These are phyloP conservation scores for Cyclotella choctawhatcheeana DNA, from an alignment of 108 stramenopile genomes.

Conservation along the genomic window DNA sequence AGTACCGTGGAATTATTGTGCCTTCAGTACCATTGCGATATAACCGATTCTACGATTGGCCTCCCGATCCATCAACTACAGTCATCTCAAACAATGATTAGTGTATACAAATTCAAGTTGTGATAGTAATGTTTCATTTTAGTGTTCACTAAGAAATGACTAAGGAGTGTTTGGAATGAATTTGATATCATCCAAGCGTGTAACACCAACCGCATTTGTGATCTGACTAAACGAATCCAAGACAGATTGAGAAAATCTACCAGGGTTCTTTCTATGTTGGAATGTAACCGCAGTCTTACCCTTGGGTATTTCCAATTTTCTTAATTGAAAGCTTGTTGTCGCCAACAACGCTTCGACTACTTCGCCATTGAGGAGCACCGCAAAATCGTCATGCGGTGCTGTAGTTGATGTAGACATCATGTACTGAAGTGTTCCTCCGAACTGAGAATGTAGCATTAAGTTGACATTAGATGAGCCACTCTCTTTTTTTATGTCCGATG, in stretches of 20 bases:
- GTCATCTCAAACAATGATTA: slow-evolving; percentile 6
- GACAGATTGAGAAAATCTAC: slow-evolving; percentile 15
- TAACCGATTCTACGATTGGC: slow-evolving; percentile 74
- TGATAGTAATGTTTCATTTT: no score
- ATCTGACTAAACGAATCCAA: slow-evolving; percentile 26
- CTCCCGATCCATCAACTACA: slow-evolving; percentile 52
- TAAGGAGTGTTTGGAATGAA: no score
- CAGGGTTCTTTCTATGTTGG: slow-evolving; percentile 46
- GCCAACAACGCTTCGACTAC: slow-evolving; percentile 26
- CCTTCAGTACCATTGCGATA: slow-evolving; percentile 63
- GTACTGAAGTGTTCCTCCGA: slow-evolving; percentile 32
- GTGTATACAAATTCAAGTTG: no score
- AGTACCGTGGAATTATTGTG: slow-evolving; percentile 38
- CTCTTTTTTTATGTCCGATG: background rate
- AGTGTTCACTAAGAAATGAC: no score
- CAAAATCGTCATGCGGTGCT: slow-evolving; percentile 42
- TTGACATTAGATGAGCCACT: slow-evolving; percentile 19
- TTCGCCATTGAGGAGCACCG: slow-evolving; percentile 22
- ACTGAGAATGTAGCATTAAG: slow-evolving; percentile 20
- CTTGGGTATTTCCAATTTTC: slow-evolving; percentile 19
- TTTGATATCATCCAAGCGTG: slow-evolving; percentile 13
- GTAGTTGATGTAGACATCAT: slow-evolving; percentile 29
- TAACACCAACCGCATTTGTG: slow-evolving; percentile 2
- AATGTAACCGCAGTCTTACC: slow-evolving; percentile 41
- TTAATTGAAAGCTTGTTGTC: slow-evolving; percentile 22